Percentiles rank a stretch among this genome's conserved stretches.
Evolutionary conservation across 2,329 filamentous ascomycete species (phyloP).

Genomic region (Colletotrichum sp.): DNA sequence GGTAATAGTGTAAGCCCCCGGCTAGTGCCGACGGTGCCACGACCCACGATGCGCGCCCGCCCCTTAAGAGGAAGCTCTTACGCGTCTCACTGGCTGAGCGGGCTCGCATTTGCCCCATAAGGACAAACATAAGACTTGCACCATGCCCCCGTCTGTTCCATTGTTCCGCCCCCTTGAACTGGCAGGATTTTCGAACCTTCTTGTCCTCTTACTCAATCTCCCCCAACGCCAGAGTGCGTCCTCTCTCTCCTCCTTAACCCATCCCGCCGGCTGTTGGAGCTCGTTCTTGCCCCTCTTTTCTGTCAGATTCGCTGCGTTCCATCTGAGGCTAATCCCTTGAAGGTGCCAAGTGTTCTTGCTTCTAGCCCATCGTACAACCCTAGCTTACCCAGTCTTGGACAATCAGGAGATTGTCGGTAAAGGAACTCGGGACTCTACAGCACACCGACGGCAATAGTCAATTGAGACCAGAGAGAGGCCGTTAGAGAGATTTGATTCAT

Average conservation of each 20-base stretch:
- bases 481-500: neutral
- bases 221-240: neutral
- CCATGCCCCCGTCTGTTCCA: neutral
- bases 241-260: neutral
- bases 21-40: neutral
- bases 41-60: neutral
- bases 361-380: neutral
- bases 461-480: neutral
- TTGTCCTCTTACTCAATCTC: neutral
- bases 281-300: conserved; percentile 6
- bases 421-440: neutral
- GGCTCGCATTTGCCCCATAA: conserved; percentile 10
- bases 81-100: conserved; percentile 3
- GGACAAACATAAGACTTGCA: neutral
- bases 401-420: neutral
- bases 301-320: neutral
- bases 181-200: neutral
- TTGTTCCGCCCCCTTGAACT: neutral
- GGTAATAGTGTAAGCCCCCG: neutral
- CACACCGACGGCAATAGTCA: neutral
- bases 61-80: neutral
- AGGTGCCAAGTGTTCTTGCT: neutral
- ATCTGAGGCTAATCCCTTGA: neutral
- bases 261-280: neutral
- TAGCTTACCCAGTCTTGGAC: neutral